phyloP scores from a whole-genome alignment of 495 filamentous ascomycete genomes.

The Aspergillus haitiensis region DNA sequence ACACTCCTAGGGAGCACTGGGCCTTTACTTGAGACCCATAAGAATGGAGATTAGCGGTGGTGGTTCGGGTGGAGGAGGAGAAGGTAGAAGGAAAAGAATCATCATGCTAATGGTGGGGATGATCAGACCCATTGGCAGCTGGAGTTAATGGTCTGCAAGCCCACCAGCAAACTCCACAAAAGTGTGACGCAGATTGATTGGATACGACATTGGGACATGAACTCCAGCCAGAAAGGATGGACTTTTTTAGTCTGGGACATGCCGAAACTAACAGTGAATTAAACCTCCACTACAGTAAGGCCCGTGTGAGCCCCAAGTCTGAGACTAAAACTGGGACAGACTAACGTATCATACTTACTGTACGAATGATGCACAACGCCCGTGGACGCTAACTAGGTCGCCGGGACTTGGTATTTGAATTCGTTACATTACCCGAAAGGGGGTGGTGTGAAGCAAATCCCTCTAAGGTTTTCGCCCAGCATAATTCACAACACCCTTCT shows the following conservation, averaged over 20 bases:
- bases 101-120: conserved; percentile 26
- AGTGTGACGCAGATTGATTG: conserved; percentile 18
- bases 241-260: conserved; percentile 18
- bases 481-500: too few relatives aligned
- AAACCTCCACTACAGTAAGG: conserved; percentile 18
- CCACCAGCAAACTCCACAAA: conserved; percentile 7
- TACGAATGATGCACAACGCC: too few relatives aligned
- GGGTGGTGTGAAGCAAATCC: too few relatives aligned
- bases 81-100: neutral
- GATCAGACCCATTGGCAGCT: conserved; percentile 25
- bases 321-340: neutral
- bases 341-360: neutral
- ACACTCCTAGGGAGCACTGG: conserved; percentile 2
- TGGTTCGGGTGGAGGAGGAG: conserved; percentile 9
- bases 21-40: conserved; percentile 8
- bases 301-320: conserved; percentile 26
- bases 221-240: conserved; percentile 16
- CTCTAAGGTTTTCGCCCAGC: too few relatives aligned
- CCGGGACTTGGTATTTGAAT: too few relatives aligned
- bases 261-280: conserved; percentile 22
- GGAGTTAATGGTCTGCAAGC: conserved; percentile 1
- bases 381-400: too few relatives aligned
- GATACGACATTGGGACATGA: conserved; percentile 11
- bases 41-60: conserved; percentile 8
- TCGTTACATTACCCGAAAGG: too few relatives aligned